Evolutionary conservation across 345 rosid species (phyloP).

Genomic region (Noccaea caerulescens): DNA sequence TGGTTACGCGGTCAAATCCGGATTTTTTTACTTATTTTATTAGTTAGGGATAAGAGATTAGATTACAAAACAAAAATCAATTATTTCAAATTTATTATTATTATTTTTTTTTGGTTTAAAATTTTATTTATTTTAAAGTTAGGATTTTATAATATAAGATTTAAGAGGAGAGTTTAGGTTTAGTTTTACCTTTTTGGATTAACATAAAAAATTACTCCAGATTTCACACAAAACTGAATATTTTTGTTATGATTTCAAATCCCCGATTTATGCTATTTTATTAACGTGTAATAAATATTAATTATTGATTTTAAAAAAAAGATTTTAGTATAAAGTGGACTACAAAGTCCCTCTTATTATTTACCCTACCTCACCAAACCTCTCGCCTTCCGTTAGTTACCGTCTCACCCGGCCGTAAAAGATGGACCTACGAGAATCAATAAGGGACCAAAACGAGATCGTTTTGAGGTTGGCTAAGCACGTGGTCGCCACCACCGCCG

Average conservation of each 20-base stretch:
- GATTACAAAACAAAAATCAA: background rate
- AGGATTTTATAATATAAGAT: too few species aligned
- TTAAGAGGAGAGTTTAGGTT: too few species aligned
- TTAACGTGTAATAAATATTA: too few species aligned
- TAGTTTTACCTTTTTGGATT: too few species aligned
- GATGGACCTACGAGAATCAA: constrained; percentile 19
- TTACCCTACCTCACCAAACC: background rate
- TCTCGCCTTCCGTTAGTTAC: background rate
- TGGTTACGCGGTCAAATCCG: background rate
- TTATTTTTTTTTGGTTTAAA: background rate
- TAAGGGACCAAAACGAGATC: constrained; percentile 57
- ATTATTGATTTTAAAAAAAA: background rate
- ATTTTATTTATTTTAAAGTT: background rate
- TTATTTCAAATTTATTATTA: background rate
- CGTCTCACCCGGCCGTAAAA: background rate
- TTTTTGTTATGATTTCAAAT: too few species aligned
- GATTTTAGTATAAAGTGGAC: background rate
- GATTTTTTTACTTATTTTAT: background rate
- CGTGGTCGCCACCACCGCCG: constrained; percentile 50
- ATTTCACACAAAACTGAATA: too few species aligned
- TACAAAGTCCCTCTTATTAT: background rate
- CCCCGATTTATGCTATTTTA: too few species aligned
- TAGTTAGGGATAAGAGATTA: background rate
- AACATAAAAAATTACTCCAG: too few species aligned
- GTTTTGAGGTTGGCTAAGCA: constrained; percentile 54